Conservation (phyloP, 2,329 filamentous ascomycete genomes). For the Penicillium hordei region DNA sequence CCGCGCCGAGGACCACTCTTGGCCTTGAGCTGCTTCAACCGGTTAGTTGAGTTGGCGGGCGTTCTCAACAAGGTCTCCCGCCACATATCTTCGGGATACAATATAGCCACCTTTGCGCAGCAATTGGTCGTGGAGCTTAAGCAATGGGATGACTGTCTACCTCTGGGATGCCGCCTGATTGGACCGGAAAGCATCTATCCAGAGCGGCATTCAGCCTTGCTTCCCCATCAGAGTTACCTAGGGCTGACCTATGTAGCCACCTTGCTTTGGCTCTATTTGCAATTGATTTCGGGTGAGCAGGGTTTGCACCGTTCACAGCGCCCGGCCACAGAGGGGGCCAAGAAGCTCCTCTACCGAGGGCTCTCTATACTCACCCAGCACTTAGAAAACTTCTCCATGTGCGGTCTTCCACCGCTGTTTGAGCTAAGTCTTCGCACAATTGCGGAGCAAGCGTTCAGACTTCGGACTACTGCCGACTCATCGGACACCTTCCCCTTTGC, state of each 20-base stretch:
- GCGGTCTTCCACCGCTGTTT: conserved; percentile 40
- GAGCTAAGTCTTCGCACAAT: conserved; percentile 40
- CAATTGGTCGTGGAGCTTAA: conserved; percentile 39
- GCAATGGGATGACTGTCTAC: conserved; percentile 39
- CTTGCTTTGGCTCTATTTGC: conserved; percentile 38
- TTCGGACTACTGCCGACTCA: conserved; percentile 31
- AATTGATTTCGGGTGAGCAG: conserved; percentile 34
- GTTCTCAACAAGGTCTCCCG: conserved; percentile 39
- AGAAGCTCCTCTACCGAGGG: conserved; percentile 38
- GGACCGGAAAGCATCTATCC: conserved; percentile 39
- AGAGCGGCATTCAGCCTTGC: conserved; percentile 36
- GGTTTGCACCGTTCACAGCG: conserved; percentile 33
- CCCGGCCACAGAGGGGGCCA: conserved; percentile 36
- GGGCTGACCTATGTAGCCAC: conserved; percentile 39
- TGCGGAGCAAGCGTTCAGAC: conserved; percentile 33
- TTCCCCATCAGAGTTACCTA: conserved; percentile 44
- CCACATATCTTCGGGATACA: conserved; percentile 31
- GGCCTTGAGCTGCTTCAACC: conserved; percentile 55
- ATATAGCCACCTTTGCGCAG: conserved; percentile 32
- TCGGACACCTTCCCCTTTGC: conserved; percentile 35
- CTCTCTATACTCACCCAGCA: conserved; percentile 39
- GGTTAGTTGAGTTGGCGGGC: conserved; percentile 45
- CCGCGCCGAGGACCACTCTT: conserved; percentile 43
- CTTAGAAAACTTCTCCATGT: conserved; percentile 39
- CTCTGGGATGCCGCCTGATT: conserved; percentile 39